These are phyloP conservation scores for Phytophthora crassamura DNA, from an alignment of 352 stramenopile genomes.

Conservation along the genomic window DNA sequence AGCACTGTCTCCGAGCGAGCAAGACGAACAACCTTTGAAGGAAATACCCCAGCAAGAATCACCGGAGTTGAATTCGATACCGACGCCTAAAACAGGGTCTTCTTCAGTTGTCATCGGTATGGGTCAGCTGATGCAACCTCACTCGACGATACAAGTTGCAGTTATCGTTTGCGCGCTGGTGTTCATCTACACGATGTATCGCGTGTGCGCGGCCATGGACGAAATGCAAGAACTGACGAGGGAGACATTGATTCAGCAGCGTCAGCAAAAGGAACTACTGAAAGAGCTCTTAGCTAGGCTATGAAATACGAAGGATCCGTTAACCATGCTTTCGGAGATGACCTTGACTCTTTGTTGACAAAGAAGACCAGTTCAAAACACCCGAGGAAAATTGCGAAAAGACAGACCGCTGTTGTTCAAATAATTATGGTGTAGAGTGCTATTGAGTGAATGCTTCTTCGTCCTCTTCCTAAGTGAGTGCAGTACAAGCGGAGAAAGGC, in stretches of 20 bases:
- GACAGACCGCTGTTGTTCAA: background rate
- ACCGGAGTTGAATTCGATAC: background rate
- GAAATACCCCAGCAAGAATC: background rate
- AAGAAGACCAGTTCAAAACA: background rate
- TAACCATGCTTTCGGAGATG: background rate
- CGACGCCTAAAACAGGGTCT: background rate
- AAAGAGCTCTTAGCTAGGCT: conserved; percentile 62
- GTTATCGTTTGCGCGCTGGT: conserved; percentile 63
- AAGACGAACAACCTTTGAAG: conserved; percentile 11
- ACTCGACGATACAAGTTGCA: conserved; percentile 45
- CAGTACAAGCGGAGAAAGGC: background rate
- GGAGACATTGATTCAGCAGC: conserved; percentile 64
- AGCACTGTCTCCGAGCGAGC: background rate
- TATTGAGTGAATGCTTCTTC: conserved; percentile 37
- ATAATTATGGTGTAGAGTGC: too few species aligned
- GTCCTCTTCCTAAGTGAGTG: conserved; percentile 43
- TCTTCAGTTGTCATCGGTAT: background rate
- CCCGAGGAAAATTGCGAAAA: background rate
- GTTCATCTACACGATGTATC: conserved; percentile 78
- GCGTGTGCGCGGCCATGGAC: conserved; percentile 57
- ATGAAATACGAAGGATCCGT: conserved; percentile 17
- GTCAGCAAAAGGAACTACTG: conserved; percentile 70
- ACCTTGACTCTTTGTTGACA: background rate
- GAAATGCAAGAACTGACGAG: conserved; percentile 68
- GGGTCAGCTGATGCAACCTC: conserved; percentile 14